Conservation (phyloP, 805 yeast genomes). For the Ogataea siamensis region DNA sequence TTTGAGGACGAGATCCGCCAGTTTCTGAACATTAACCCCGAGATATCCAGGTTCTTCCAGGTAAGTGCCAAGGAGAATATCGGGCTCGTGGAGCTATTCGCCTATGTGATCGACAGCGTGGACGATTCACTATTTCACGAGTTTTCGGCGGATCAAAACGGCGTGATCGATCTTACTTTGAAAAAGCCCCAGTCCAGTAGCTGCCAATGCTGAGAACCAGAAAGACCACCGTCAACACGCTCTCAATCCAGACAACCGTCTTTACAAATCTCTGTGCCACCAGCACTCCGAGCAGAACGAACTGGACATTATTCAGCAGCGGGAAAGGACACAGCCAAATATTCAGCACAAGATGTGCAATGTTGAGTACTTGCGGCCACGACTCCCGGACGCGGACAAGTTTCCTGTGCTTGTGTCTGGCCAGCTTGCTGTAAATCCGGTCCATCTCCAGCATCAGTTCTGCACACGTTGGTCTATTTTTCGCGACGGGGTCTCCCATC, state of each 20-base stretch:
- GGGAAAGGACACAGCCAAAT: slow-evolving; percentile 4
- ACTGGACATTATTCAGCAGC: slow-evolving; percentile 7
- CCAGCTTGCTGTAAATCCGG: slow-evolving; percentile 8
- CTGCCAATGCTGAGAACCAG: slow-evolving; percentile 6
- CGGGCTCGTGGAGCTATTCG: slow-evolving; percentile 51
- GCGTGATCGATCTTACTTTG: slow-evolving; percentile 27
- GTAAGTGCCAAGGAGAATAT: slow-evolving; percentile 74
- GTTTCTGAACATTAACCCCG: slow-evolving; percentile 24
- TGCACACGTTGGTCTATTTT: slow-evolving; percentile 43
- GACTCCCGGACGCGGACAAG: not conserved
- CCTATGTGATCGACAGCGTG: slow-evolving; percentile 29
- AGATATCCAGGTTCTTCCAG: slow-evolving; percentile 28
- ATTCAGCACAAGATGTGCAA: slow-evolving; percentile 5
- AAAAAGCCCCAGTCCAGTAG: slow-evolving; percentile 6
- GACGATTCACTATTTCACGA: slow-evolving; percentile 30
- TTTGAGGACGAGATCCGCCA: slow-evolving; percentile 23
- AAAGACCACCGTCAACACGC: not conserved
- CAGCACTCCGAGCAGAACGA: slow-evolving; percentile 7
- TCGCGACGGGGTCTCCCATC: slow-evolving; percentile 34
- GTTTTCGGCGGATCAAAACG: slow-evolving; percentile 21
- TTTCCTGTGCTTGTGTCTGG: not conserved
- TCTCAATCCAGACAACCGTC: not conserved
- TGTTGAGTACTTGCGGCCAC: not conserved
- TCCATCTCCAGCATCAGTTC: slow-evolving; percentile 36
- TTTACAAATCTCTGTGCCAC: not conserved